Base-by-base conservation (phyloP, 768 basidiomycete genomes). In the Kwoniella botswanensis region DNA sequence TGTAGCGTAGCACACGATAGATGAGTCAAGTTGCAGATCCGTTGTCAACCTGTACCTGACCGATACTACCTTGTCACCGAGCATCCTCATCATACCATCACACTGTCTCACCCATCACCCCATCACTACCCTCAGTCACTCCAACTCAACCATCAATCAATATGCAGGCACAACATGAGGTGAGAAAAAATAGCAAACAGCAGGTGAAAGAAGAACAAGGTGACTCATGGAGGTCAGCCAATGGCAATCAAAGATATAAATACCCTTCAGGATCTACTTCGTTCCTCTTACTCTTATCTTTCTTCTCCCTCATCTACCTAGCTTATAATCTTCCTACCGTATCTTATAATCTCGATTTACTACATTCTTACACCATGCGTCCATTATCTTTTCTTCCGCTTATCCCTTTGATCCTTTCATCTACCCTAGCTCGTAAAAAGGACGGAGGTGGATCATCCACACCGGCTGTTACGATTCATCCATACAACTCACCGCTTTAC, bases 391-490 rank as follows among this genome's bases (percentile, higher is more conserved):
- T 61, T 10, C 59, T 61, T 61, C 59, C 59, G 6, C 22, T 61
- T 22, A 29, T 61, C 18, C 59, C 59, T n/a, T 43, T 61, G 5
- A 61, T 61, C 42, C 42, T 61, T 4, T 61, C 59, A 12, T 17
- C 59, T 18, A 18, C 63, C 10, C 3, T 54, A 44, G 12, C 46
- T 35, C 56, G 65, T 29, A 67, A 59, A 29, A 67, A 67, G 22
- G 65, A 57, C 22, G 65, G 41, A 3, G 43, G 44, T 26, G 56
- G 65, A 22, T 29, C 56, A 17, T 26, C 42, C 43, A 46, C 41
- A 21, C 74, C 77, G 3, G 60, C 44, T n/a, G 76, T 75, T 1
- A 77, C 74, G 12, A 76, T 80, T 53, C 71, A 73, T 43, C 79
- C 79, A 26, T 50, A 52, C 12, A 70, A 65, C 52, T 60, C 71